Percentiles rank a stretch among this genome's conserved stretches.
Conservation (phyloP, 2,329 filamentous ascomycete genomes). For the Chrysoporthe cubensis region DNA sequence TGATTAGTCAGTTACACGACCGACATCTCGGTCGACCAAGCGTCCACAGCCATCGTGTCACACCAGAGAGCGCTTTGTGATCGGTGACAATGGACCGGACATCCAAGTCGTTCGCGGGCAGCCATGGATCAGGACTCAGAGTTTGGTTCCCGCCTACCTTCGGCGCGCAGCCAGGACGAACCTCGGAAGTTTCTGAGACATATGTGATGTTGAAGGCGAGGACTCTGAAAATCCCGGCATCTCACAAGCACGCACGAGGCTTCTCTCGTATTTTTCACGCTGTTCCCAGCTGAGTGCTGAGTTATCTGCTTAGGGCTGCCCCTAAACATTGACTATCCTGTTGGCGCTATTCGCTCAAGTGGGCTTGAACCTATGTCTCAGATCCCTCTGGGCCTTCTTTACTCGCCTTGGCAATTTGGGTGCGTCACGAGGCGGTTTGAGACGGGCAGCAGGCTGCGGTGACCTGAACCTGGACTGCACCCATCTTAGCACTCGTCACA, state of each 20-base stretch:
- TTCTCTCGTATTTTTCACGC: not conserved
- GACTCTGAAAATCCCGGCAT: not conserved
- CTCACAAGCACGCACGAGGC: not conserved
- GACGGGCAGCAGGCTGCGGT: not conserved
- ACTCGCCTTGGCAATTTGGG: not conserved
- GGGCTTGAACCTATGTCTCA: slow-evolving; percentile 6
- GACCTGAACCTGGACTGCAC: not conserved
- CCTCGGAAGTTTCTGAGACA: slow-evolving; percentile 22
- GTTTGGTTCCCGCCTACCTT: not conserved
- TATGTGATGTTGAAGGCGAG: not conserved
- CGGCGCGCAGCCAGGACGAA: not conserved
- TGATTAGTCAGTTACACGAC: slow-evolving; percentile 19
- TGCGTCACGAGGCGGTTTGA: not conserved
- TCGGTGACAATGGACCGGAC: not conserved
- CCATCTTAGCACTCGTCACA: not conserved
- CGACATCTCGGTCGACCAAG: slow-evolving; percentile 9
- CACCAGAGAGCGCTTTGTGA: slow-evolving; percentile 7
- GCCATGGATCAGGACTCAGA: not conserved
- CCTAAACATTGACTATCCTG: not conserved
- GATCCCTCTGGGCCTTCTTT: not conserved
- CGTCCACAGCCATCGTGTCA: slow-evolving; percentile 16
- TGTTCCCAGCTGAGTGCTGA: not conserved
- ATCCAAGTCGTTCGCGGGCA: not conserved
- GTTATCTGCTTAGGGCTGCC: not conserved
- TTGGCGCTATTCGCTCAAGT: not conserved